phyloP scores from a whole-genome alignment of 345 rosid species.

The rapeseed (Brassica napus) region DNA sequence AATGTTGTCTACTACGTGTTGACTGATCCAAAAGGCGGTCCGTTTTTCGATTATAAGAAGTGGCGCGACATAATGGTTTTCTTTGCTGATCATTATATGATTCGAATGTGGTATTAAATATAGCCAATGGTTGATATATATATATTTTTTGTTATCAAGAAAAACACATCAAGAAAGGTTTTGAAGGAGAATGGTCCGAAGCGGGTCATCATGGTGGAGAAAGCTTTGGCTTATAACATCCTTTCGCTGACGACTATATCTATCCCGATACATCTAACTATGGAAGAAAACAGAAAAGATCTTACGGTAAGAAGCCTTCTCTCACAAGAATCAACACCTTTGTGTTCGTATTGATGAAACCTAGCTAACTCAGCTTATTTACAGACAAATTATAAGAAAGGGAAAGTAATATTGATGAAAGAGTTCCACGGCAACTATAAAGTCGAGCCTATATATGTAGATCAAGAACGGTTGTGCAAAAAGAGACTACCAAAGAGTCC shows the following conservation, averaged over 20 bases:
- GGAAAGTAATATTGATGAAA: conserved; percentile 65
- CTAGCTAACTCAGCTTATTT: not conserved
- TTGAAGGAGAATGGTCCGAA: not conserved
- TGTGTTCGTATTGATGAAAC: not conserved
- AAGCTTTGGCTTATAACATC: not conserved
- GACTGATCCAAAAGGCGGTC: not conserved
- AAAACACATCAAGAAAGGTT: not conserved
- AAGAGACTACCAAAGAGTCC: conserved; percentile 54
- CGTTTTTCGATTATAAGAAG: not conserved
- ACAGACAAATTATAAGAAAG: conserved; percentile 74
- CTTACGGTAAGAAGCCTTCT: not conserved
- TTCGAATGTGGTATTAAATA: not conserved
- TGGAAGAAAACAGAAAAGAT: conserved; percentile 2
- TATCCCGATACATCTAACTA: not conserved
- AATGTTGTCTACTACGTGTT: not conserved
- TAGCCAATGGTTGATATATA: not conserved
- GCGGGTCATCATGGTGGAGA: not conserved
- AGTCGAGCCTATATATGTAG: conserved; percentile 63
- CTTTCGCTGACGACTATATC: not conserved
- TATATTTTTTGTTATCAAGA: not conserved
- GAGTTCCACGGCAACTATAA: conserved; percentile 70
- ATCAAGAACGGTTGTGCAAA: conserved; percentile 53
- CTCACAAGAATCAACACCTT: not conserved
- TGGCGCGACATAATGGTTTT: conserved; percentile 1
- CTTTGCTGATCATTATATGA: not conserved